A percentile compares a stretch with the other conserved stretches of the same genome.
These are phyloP conservation scores for Spergularia bocconei DNA, from an alignment of 148 eudicot genomes.

Conservation along the genomic window DNA sequence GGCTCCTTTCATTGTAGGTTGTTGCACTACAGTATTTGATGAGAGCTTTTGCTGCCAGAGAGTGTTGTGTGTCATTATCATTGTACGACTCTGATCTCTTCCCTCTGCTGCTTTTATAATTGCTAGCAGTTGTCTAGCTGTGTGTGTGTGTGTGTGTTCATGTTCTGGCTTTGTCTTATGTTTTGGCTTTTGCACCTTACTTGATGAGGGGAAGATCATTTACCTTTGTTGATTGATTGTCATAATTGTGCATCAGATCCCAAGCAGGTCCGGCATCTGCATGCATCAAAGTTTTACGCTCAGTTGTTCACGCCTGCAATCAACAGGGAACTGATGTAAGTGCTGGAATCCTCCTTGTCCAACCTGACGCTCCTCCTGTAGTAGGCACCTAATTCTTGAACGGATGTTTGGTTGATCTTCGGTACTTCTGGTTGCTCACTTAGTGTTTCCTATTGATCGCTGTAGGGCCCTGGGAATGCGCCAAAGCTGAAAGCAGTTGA, in stretches of 20 bases:
- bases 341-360: constrained; percentile 83
- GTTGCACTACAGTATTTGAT: constrained; percentile 87
- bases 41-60: constrained; percentile 89
- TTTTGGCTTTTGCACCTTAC: background rate
- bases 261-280: constrained; percentile 87
- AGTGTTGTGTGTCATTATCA: constrained; percentile 76
- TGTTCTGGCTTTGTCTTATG: background rate
- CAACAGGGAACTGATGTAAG: constrained; percentile 51
- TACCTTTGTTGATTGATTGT: background rate
- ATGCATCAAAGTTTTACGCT: constrained; percentile 59
- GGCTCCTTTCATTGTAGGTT: constrained; percentile 58
- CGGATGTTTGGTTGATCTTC: constrained; percentile 1
- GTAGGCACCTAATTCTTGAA: constrained; percentile 33
- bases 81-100: constrained; percentile 45
- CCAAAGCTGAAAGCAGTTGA: constrained; percentile 74
- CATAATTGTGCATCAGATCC: constrained; percentile 41
- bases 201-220: background rate
- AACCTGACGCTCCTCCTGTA: constrained; percentile 61
- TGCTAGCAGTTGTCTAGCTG: background rate
- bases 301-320: constrained; percentile 43
- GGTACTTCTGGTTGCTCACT: background rate
- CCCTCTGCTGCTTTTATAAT: background rate
- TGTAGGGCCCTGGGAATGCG: constrained; percentile 41
- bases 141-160: background rate
- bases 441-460: background rate